A percentile compares a stretch with the other conserved stretches of the same genome.
Evolutionary conservation across 2,329 filamentous ascomycete genomes (phyloP).

Genomic region (Aspergillus piperis): DNA sequence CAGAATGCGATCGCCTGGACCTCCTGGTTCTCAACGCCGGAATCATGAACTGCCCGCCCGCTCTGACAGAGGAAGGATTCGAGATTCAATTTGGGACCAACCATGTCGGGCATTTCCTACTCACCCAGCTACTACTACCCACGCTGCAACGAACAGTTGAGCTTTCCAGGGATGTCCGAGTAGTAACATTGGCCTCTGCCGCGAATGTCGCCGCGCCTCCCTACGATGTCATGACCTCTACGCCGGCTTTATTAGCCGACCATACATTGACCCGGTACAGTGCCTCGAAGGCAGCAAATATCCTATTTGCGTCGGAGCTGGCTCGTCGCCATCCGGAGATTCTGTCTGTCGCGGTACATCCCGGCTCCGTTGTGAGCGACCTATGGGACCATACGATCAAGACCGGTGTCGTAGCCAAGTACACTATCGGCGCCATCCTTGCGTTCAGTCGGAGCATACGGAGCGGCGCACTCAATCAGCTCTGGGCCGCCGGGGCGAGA

Average conservation of each 20-base stretch:
- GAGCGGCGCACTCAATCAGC: constrained; percentile 43
- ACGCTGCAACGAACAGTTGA: constrained; percentile 40
- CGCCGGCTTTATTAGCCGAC: constrained; percentile 31
- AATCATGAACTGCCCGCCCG: constrained; percentile 45
- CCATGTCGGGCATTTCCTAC: constrained; percentile 49
- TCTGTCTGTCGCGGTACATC: constrained; percentile 52
- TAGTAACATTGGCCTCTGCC: constrained; percentile 43
- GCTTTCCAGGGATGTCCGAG: constrained; percentile 32
- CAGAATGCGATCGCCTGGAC: constrained; percentile 46
- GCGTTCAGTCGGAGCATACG: constrained; percentile 35
- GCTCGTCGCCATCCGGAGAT: constrained; percentile 48
- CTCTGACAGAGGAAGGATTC: constrained; percentile 43
- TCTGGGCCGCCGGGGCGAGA: constrained; percentile 43
- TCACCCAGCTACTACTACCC: constrained; percentile 48
- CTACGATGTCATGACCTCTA: constrained; percentile 42
- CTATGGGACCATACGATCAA: constrained; percentile 39
- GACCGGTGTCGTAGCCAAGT: constrained; percentile 25
- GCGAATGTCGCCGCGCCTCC: constrained; percentile 38
- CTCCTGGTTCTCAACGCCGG: constrained; percentile 51
- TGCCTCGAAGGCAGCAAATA: constrained; percentile 55
- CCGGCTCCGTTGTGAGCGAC: constrained; percentile 48
- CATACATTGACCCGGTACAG: constrained; percentile 52
- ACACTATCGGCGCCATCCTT: constrained; percentile 23
- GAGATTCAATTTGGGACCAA: constrained; percentile 52
- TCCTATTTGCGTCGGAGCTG: constrained; percentile 50